Conservation (phyloP, 495 filamentous ascomycete species). For the Aspergillus incahuasiensis region DNA sequence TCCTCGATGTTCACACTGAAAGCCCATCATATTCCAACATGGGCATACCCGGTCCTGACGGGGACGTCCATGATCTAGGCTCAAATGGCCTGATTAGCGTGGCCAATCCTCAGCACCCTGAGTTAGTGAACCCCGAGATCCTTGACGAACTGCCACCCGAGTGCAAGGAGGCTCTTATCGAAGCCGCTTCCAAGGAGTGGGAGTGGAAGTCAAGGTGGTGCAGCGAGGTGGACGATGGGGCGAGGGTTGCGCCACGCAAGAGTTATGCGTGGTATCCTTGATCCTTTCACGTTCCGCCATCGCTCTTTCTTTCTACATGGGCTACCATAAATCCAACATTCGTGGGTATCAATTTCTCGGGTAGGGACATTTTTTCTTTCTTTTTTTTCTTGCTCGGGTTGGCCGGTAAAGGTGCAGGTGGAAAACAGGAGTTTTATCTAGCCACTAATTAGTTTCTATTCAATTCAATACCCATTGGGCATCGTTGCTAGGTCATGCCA, state of each 20-base stretch:
- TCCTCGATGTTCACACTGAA: slow-evolving; percentile 67
- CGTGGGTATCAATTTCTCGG: neutral
- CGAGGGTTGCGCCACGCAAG: slow-evolving; percentile 47
- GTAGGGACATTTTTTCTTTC: slow-evolving; percentile 4
- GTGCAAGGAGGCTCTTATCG: slow-evolving; percentile 63
- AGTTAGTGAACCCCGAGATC: slow-evolving; percentile 61
- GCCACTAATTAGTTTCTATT: neutral
- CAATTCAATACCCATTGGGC: neutral
- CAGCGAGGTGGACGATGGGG: slow-evolving; percentile 51
- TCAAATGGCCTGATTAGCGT: slow-evolving; percentile 60
- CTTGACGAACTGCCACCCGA: slow-evolving; percentile 65
- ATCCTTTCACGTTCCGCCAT: slow-evolving; percentile 7
- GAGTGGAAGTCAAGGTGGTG: slow-evolving; percentile 72
- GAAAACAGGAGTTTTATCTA: slow-evolving; percentile 14
- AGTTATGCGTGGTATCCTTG: slow-evolving; percentile 47
- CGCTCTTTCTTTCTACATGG: neutral
- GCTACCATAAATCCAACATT: neutral
- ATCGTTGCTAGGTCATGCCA: neutral
- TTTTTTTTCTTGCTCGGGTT: neutral
- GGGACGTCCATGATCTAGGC: slow-evolving; percentile 52
- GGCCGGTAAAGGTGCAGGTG: slow-evolving; percentile 2
- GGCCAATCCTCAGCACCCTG: slow-evolving; percentile 33
- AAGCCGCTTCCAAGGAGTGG: slow-evolving; percentile 54
- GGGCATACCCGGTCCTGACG: slow-evolving; percentile 63
- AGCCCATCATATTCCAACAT: slow-evolving; percentile 53